phyloP scores from a whole-genome alignment of 2,329 filamentous ascomycete genomes.

The Fusarium hostae region DNA sequence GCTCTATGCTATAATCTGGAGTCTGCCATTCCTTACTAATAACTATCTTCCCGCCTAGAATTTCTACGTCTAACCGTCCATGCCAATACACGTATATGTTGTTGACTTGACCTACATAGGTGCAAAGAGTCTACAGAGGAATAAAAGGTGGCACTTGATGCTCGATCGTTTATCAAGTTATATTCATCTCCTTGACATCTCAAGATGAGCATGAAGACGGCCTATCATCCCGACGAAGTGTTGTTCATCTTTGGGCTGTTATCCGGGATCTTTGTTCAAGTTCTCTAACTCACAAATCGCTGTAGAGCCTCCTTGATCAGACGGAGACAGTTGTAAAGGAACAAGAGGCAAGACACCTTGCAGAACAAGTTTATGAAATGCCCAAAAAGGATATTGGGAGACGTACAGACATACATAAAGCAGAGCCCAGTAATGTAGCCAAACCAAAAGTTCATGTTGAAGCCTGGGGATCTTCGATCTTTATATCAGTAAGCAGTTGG shows the following conservation, averaged over 20 bases:
- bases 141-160: no score
- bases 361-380: neutral
- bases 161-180: no score
- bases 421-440: neutral
- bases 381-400: neutral
- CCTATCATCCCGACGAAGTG: no score
- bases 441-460: neutral
- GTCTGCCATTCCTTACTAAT: no score
- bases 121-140: no score
- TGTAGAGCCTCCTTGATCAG: neutral
- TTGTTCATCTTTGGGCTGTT: fast-evolving
- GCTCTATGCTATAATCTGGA: no score
- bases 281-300: fast-evolving
- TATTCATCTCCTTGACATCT: no score
- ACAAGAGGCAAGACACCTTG: neutral
- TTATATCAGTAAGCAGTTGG: fast-evolving
- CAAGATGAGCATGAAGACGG: no score
- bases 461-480: neutral
- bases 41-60: no score
- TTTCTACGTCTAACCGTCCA: fast-evolving
- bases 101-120: no score
- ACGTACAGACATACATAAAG: neutral
- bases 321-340: neutral
- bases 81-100: no score
- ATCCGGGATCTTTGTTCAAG: neutral